These are phyloP conservation scores for Ophiostoma sp. DNA, from an alignment of 2,329 filamentous ascomycete species.

Conservation along the genomic window DNA sequence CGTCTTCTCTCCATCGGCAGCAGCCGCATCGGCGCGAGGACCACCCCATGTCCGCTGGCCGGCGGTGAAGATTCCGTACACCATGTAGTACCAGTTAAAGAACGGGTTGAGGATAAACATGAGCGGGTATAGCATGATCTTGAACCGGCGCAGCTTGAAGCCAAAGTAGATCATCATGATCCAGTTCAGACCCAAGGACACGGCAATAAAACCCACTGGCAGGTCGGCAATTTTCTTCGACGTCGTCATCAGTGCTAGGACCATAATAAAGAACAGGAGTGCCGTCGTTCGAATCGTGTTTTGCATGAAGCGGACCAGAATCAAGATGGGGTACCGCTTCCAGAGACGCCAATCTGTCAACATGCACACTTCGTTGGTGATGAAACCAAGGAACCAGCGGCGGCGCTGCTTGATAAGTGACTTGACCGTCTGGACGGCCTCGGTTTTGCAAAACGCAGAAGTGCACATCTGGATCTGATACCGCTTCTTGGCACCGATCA, in stretches of 20 bases:
- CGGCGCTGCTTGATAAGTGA: constrained; percentile 91
- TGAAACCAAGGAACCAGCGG: constrained; percentile 95
- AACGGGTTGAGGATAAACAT: constrained; percentile 97
- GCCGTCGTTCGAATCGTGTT: constrained; percentile 96
- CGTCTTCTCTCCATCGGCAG: constrained; percentile 69
- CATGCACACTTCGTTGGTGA: constrained; percentile 98
- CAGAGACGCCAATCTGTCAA: constrained; percentile 90
- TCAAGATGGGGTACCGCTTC: constrained; percentile 84
- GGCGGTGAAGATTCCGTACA: constrained; percentile 93
- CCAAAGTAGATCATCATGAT: constrained; percentile 95
- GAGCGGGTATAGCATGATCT: constrained; percentile 90
- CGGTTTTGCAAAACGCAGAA: constrained; percentile 96
- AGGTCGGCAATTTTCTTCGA: constrained; percentile 75
- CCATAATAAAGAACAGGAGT: constrained; percentile 90
- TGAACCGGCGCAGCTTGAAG: constrained; percentile 80
- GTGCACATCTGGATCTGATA: constrained; percentile 99
- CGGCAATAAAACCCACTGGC: constrained; percentile 88
- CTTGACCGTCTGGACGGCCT: constrained; percentile 84
- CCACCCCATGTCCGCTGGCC: constrained; percentile 95
- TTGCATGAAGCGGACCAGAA: constrained; percentile 87
- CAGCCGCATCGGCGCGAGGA: constrained; percentile 82
- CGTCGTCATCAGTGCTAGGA: constrained; percentile 81
- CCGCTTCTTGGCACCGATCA: constrained; percentile 90
- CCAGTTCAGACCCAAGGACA: constrained; percentile 93
- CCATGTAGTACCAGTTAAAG: constrained; percentile 98